A percentile compares a stretch with the other conserved stretches of the same genome.
phyloP scores from a whole-genome alignment of 306 rosid genomes.

The Vigna hirtella region DNA sequence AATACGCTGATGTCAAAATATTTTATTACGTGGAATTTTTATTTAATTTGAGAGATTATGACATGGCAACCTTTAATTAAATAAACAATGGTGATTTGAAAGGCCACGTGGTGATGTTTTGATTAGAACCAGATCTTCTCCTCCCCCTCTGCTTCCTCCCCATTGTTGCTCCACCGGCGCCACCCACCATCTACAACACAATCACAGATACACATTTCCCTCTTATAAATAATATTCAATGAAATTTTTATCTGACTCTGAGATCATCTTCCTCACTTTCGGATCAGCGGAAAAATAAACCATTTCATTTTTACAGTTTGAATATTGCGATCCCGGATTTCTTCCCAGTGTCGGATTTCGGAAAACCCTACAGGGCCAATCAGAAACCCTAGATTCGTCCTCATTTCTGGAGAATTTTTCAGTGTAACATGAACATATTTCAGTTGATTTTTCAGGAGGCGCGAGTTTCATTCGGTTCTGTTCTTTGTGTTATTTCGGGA shows the following conservation, averaged over 20 bases:
- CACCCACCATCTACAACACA: too few species aligned
- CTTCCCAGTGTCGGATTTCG: conserved; percentile 48
- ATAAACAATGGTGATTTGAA: too few species aligned
- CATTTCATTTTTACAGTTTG: neutral
- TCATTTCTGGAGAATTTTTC: conserved; percentile 36
- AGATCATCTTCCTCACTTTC: conserved; percentile 46
- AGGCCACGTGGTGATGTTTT: too few species aligned
- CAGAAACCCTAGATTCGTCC: conserved; percentile 52
- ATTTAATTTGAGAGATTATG: too few species aligned
- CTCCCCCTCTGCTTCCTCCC: too few species aligned
- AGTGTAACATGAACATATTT: conserved; percentile 34
- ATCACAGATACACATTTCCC: too few species aligned
- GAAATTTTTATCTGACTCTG: conserved; percentile 11
- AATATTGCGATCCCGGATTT: conserved; percentile 58
- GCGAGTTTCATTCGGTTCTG: conserved; percentile 32
- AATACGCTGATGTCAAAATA: too few species aligned
- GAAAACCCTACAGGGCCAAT: conserved; percentile 51
- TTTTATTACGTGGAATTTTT: too few species aligned
- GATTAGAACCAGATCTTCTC: too few species aligned
- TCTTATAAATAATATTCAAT: conserved; percentile 50
- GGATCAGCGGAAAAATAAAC: conserved; percentile 43
- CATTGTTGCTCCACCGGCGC: too few species aligned
- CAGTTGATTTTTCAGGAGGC: conserved; percentile 29
- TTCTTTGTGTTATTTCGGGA: conserved; percentile 6
- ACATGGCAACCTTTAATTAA: too few species aligned